Conservation (phyloP, 139 green algal species). For the Chlamydomonas asymmetrica region DNA sequence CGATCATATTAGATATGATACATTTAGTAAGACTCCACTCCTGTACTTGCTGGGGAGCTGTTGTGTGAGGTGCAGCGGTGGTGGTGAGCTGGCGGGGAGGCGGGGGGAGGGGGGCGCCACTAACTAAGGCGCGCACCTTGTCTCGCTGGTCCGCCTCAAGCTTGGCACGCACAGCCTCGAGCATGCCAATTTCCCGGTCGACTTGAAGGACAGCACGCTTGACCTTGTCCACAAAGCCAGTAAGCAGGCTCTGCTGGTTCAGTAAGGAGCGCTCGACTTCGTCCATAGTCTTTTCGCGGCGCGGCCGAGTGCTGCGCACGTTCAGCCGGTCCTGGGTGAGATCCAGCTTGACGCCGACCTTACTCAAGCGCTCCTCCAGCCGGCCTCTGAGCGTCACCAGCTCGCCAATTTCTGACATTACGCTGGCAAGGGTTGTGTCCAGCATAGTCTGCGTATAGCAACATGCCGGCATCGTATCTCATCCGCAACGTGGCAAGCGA, state of each 20-base stretch:
- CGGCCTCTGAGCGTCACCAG: conserved; percentile 9
- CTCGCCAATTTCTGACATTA: conserved; percentile 30
- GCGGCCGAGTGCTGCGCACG: conserved; percentile 28
- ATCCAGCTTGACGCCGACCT: conserved; percentile 36
- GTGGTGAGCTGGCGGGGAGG: too few relatives aligned
- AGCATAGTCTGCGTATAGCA: conserved; percentile 2
- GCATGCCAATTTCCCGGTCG: conserved; percentile 37
- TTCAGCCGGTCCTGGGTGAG: conserved; percentile 35
- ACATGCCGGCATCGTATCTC: neutral
- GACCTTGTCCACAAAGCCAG: conserved; percentile 30
- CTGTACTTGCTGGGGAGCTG: too few relatives aligned
- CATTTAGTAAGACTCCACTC: too few relatives aligned
- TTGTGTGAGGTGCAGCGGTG: too few relatives aligned
- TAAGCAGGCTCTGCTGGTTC: conserved; percentile 42
- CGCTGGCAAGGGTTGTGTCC: conserved; percentile 14
- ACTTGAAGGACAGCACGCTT: conserved; percentile 20
- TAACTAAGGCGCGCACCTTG: too few relatives aligned
- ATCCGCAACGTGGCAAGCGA: neutral
- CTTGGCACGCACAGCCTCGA: conserved; percentile 31
- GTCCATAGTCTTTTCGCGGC: conserved; percentile 46
- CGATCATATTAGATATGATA: too few relatives aligned
- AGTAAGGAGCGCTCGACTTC: conserved; percentile 40
- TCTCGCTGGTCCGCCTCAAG: conserved; percentile 44
- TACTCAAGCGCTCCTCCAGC: conserved; percentile 32
- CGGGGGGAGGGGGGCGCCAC: too few relatives aligned